Base-by-base conservation (phyloP, 768 basidiomycete species). In the Kwoniella dendrophila region DNA sequence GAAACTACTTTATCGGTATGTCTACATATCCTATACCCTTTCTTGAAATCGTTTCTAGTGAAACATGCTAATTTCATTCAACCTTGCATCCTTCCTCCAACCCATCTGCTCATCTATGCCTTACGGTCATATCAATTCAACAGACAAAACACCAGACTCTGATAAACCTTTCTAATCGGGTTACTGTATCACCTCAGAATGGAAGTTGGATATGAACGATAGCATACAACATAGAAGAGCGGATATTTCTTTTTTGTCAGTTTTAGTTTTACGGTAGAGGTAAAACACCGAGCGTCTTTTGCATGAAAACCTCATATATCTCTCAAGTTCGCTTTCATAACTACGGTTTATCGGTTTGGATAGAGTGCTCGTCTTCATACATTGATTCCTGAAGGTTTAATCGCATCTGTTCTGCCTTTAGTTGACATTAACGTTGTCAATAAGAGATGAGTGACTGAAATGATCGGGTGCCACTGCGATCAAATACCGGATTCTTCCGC, bases 91-190 rank as follows among this genome's bases (percentile, higher is more conserved):
- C 8, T 30, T 12, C 22, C 53, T 8, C 2, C 29, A 33, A 18
- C 49, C 43, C 20, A 34, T 18, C 27, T 12, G 6, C 16, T 34
- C 51, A 33, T 36, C 45, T 34, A 6, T 48, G 6, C 45, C 24
- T 8, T 29, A n/a, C n/a, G n/a, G n/a, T 33, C 2, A 18, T 20
- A 12, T 30, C 14, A n/a, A 26, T 51, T 22, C 24, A 5, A 29
- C 52, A 73, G 75, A 77, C 69, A 71, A 66, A 27, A 73, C 71
- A 20, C 75, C 75, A 18, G 75, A 65, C 26, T 74, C 68, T n/a
- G 75, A 77, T 64, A 77, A 77, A 59, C 75, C 75, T 20, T 76
- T 76, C 71, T 76, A 71, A 60, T 44, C 51, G 12, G 47, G 44
- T 24, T 41, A 10, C 18, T 36, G 22, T 30, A 20, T 44, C 20